Evolutionary conservation across 192 early-diverging fungal species (phyloP), one percentile per base, ranked within the genome.

Genomic region (Phlyctochytrium arcticum): DNA sequence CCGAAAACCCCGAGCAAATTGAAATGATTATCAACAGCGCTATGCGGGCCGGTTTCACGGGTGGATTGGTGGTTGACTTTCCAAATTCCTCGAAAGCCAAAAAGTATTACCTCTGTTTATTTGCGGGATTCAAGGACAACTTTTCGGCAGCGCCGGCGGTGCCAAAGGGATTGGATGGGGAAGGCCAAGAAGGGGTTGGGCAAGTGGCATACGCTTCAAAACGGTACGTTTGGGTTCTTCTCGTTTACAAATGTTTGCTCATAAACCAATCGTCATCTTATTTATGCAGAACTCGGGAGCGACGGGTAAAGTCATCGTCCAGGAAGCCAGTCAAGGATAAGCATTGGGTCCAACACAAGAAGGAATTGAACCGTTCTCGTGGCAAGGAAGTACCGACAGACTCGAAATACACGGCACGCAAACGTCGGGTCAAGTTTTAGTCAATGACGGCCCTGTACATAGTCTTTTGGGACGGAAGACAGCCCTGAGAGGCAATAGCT

Each of bases 51-150:
- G 96, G 96, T 33, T 98, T 99, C 64, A 92, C 93, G 24, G 95
- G 95, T 48, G 96, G 96, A 61, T 67, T 99, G 15, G 86, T 99
- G 0, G 86, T 96, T 6, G 95, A 99, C 72, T 98, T 91, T 67
- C 96, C 96, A 33, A 97, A 98, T 76, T 92, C 89, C 10, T 86
- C 92, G 57, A 96, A 93, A 67, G 95, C 96, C 4, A 95, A 95
- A 62, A 99, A 99, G 73, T 96, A 90, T 70, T 98, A 90, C 59
- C 75, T 98, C 26, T 96, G 94, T 71, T 72, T 98, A 64, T 97
- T 97, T 87, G 94, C 96, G 5, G 96, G 96, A 6, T 90, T 85
- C 60, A 70, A 67, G 67, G 73, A 80, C 50, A 76, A 69, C n/a
- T 73, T 54, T 7, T 54, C 54, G 21, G 70, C 77, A 17, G 26